Evolutionary conservation across 2,329 filamentous ascomycete genomes (phyloP).

Genomic region (Arthrobotrys iridis): DNA sequence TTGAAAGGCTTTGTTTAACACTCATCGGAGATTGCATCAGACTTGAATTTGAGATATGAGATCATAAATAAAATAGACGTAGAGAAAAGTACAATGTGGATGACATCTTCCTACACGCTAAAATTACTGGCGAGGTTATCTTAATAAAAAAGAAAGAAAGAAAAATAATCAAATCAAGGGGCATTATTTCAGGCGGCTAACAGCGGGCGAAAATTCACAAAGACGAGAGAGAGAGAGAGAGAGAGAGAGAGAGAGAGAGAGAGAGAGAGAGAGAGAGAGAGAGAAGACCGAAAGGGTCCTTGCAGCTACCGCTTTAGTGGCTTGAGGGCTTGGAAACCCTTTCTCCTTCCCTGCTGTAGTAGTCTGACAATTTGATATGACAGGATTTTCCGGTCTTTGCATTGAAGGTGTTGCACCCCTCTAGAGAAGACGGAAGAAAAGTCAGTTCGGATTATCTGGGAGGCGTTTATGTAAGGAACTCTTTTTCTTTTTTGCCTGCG

Average conservation of each 20-base stretch:
- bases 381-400: constrained; percentile 68
- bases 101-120: constrained; percentile 5
- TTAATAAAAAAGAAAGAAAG: neutral
- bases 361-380: constrained; percentile 66
- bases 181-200: too few relatives aligned
- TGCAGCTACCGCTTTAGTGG: constrained; percentile 1
- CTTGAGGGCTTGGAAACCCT: constrained; percentile 62
- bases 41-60: too few relatives aligned
- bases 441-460: neutral
- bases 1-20: too few relatives aligned
- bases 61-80: neutral
- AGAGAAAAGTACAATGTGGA: neutral
- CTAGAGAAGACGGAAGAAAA: constrained; percentile 56
- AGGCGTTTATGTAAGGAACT: constrained; percentile 1
- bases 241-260: too few relatives aligned
- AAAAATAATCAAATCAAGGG: neutral
- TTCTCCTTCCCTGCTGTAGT: constrained; percentile 63
- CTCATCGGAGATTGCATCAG: too few relatives aligned
- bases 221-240: too few relatives aligned
- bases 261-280: too few relatives aligned
- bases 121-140: constrained; percentile 27
- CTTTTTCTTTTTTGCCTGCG: neutral
- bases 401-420: constrained; percentile 71
- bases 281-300: too few relatives aligned
- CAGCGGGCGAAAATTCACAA: too few relatives aligned